Base-by-base conservation (phyloP, 352 stramenopile species). In the Saprolegnia parasitica region DNA sequence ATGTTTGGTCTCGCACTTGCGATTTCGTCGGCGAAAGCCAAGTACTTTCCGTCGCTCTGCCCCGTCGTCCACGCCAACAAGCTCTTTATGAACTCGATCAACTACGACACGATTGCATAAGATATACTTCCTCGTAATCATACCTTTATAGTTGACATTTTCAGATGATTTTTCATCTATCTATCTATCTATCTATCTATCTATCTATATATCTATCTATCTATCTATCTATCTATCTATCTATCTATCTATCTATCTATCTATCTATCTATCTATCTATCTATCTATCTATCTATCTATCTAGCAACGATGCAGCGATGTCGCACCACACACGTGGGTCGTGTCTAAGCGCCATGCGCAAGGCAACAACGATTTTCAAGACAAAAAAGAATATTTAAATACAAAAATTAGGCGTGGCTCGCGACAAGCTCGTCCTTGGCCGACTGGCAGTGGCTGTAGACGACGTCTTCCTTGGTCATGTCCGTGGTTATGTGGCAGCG, bases 1-100 rank as follows among this genome's bases (percentile, higher is more conserved):
- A 37, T 52, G n/a, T 70, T 70, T 70, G 46, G 63, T 15, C 23
- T 61, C 37, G 63, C 29, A 1, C 35, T 70, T 15, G 26, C 40
- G 9, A 23, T 70, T 13, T 70, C 63, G 6, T 29, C 32, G 10
- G 18, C 29, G 4, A 70, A 70, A 60, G 52, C 42, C 42, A 15
- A n/a, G 13, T 49, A n/a, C 42, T n/a, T 49, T n/a, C 42, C 42
- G 3, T n/a, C 13, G 13, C 11, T 49, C 13, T 49, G 42, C 42
- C 42, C 42, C 8, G 42, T n/a, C 18, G 42, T 49, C 3, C 42
- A n/a, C 3, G 42, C 42, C 42, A 49, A 49, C 42, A 49, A 49
- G 42, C 11, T 49, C 18, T 49, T 49, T 49, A 49, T 49, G 13
- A 49, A 49, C 42, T 49, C 42, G 42, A 49, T 49, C 42, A 49